Base-by-base conservation (phyloP, 805 yeast genomes). In the Cyberlindnera euphorbiae region DNA sequence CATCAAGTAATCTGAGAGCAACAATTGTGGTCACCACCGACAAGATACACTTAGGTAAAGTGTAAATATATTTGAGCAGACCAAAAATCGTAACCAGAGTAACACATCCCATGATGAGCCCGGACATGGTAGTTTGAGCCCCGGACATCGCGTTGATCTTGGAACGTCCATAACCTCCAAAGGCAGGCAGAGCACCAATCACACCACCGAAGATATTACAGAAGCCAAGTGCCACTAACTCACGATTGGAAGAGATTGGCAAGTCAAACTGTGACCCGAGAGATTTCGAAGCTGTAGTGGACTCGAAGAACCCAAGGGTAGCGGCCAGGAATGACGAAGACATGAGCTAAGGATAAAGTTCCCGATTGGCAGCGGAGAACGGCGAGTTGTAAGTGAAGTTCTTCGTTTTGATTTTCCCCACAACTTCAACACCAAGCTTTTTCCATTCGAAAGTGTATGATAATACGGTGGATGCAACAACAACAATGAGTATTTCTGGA, bases 111-210 rank as follows among this genome's bases (percentile, higher is more conserved):
- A 89, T 82, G 9, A 84, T 73, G 4, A 78, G 76, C 0, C 95
- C 95, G n/a, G 93, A 74, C 55, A 81, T 65, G 9, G 89, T 89
- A 0, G 96, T 84, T 45, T 75, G 76, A 0, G 94, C 97, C 5
- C 96, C 96, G 11, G 88, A 77, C 34, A 87, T 64, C 1, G 89
- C 82, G 62, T 90, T 90, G 40, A 90, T 79, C 52, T 84, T 88
- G 13, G 95, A 82, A 51, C 97, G 72, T 2, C 96, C 97, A 54
- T 89, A 90, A 0, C 97, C 97, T 8, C 97, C 98, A 67, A 89
- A 89, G 0, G 95, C 77, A 0, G 98, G 97, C 12, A 90, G 63
- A 0, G 88, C 82, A 22, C 73, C 63, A 36, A 72, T 60, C 22
- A 65, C 38, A 2, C 75, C 76, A 28, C 85, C 82, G 36, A 77